These are phyloP conservation scores for Oryza punctata DNA, from an alignment of 176 grass and related monocot species.

Conservation along the genomic window DNA sequence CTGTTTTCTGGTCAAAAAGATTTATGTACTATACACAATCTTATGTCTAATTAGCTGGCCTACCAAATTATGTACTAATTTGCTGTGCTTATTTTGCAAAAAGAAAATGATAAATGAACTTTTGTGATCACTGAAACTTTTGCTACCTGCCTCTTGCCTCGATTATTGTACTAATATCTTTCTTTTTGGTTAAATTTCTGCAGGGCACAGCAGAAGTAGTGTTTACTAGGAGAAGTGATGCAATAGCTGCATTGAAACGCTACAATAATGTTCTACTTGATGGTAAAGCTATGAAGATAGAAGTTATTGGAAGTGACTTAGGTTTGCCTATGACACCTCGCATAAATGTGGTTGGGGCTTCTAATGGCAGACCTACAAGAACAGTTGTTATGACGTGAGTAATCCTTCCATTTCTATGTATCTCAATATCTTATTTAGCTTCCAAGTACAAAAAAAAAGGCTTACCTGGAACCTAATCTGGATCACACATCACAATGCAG, in stretches of 20 bases:
- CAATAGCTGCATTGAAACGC: slow-evolving; percentile 74
- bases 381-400: slow-evolving; percentile 76
- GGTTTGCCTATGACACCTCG: slow-evolving; percentile 65
- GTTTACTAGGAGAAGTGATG: slow-evolving; percentile 81
- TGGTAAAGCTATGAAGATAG: slow-evolving; percentile 88
- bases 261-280: slow-evolving; percentile 83
- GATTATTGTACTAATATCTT: slow-evolving; percentile 19
- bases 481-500: background rate
- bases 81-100: background rate
- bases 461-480: background rate
- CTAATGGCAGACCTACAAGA: slow-evolving; percentile 69
- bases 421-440: background rate
- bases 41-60: background rate
- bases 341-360: slow-evolving; percentile 71
- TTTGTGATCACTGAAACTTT: background rate
- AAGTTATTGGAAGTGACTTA: slow-evolving; percentile 77
- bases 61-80: background rate
- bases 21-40: background rate
- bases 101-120: background rate
- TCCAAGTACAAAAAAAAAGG: background rate
- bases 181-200: slow-evolving; percentile 19
- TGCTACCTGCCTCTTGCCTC: background rate
- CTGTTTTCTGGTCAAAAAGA: too few relatives aligned
- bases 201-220: slow-evolving; percentile 91
- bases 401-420: slow-evolving; percentile 15